Evolutionary conservation across 768 basidiomycete genomes (phyloP), one percentile per base, ranked within the genome.

Genomic region (Mycena belliarum): DNA sequence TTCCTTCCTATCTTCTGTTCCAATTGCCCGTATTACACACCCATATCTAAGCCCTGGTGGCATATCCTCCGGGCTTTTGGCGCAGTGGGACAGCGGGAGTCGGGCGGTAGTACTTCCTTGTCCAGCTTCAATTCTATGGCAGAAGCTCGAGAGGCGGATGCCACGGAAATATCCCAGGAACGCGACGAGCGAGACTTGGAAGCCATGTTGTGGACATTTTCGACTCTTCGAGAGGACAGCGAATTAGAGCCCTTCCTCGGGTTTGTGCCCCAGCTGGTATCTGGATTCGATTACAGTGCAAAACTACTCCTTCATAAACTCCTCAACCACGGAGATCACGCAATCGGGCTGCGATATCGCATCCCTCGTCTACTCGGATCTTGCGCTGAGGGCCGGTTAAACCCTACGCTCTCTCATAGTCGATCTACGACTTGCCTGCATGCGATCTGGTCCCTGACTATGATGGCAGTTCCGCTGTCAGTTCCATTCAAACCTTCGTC

Each of bases 391-490:
- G 68, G 70, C 9, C 41, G 65, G 20, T 40, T 73, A 6, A 65
- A 69, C 14, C 60, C 66, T 24, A n/a, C 53, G 6, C 24, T 64
- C 10, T 62, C 70, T 8, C 68, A 73, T 42, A 72, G 66, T 46
- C 67, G 75, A n/a, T 71, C 73, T 0, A 61, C 65, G 33, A 71
- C 72, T 0, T 76, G 73, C 59, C 61, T 76, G 14, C 71, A 71
- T 23, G 73, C 76, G 6, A 76, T 76, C 14, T 76, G 75, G 75
- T 75, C 76, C 1, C 61, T 78, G 42, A 72, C 69, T n/a, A 76
- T 78, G 75, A 72, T 78, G 67, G 65, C 72, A 15, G 68, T 75
- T 16, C 73, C 73, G 25, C 51, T 50, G 51, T 52, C 42, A 43
- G 47, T 52, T 40, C 33, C 63, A 38, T 59, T 52, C 25, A 16